These are phyloP conservation scores for Leccinum laetum DNA, from an alignment of 1,284 basidiomycete genomes.

Conservation along the genomic window DNA sequence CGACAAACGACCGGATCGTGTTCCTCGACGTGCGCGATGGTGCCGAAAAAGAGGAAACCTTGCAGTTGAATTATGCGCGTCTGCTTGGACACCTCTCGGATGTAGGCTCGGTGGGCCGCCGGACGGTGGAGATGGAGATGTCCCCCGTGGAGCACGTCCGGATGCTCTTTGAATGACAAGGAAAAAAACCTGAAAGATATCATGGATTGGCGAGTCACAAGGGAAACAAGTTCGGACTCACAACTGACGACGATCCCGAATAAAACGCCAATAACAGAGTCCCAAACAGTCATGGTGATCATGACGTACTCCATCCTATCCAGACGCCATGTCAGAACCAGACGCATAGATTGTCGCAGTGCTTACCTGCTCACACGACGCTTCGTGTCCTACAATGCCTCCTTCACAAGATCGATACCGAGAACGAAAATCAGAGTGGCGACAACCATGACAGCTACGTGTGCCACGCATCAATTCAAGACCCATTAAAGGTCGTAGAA, in stretches of 20 bases:
- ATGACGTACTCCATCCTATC: slow-evolving; percentile 67
- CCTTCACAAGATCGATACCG: slow-evolving; percentile 93
- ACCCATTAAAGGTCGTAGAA: not conserved
- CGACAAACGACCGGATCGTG: slow-evolving; percentile 73
- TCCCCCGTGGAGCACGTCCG: slow-evolving; percentile 80
- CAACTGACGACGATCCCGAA: slow-evolving; percentile 93
- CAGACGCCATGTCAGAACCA: slow-evolving; percentile 4
- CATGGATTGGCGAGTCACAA: slow-evolving; percentile 11
- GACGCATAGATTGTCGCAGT: slow-evolving; percentile 18
- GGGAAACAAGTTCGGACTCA: slow-evolving; percentile 36
- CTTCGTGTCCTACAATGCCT: slow-evolving; percentile 95
- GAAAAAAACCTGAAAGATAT: slow-evolving; percentile 68
- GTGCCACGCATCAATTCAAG: slow-evolving; percentile 38
- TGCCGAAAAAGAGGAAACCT: slow-evolving; percentile 97
- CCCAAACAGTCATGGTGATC: slow-evolving; percentile 91
- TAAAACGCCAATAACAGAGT: slow-evolving; percentile 93
- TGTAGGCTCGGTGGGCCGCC: slow-evolving; percentile 84
- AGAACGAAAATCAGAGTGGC: slow-evolving; percentile 94
- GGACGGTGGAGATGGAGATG: slow-evolving; percentile 86
- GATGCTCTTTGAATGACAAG: slow-evolving; percentile 96
- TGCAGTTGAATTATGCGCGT: slow-evolving; percentile 91
- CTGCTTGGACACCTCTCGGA: slow-evolving; percentile 90
- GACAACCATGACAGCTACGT: slow-evolving; percentile 82
- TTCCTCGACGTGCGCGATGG: slow-evolving; percentile 87
- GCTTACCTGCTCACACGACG: slow-evolving; percentile 80